phyloP scores from a whole-genome alignment of 2,329 filamentous ascomycete genomes.

The Pseudogymnoascus pannorum region DNA sequence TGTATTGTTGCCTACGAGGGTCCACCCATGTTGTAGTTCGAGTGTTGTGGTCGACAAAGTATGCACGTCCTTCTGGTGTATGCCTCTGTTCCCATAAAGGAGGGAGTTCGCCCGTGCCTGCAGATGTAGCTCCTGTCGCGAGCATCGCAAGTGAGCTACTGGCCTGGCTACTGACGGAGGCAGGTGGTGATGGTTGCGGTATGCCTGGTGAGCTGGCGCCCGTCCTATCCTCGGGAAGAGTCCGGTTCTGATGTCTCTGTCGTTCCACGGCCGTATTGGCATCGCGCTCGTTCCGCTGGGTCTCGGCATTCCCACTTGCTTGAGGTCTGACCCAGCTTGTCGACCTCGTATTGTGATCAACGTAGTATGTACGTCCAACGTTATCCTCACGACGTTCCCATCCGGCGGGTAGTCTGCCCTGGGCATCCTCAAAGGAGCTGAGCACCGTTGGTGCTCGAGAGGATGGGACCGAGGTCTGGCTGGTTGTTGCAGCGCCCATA shows the following conservation, averaged over 20 bases:
- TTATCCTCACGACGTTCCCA: constrained; percentile 98
- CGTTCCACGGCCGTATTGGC: constrained; percentile 90
- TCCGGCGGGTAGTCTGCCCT: constrained; percentile 82
- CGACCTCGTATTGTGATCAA: constrained; percentile 93
- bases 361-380: constrained; percentile 90
- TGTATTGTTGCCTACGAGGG: constrained; percentile 93
- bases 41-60: constrained; percentile 98
- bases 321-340: constrained; percentile 94
- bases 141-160: constrained; percentile 70
- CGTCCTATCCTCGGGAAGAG: constrained; percentile 89
- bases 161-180: constrained; percentile 22
- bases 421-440: constrained; percentile 93
- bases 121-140: constrained; percentile 89
- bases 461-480: constrained; percentile 14
- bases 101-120: constrained; percentile 88
- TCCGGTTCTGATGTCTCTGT: constrained; percentile 88
- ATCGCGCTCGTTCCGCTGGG: constrained; percentile 73
- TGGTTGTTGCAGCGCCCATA: constrained; percentile 20
- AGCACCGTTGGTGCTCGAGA: constrained; percentile 44
- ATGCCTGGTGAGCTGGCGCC: constrained; percentile 85
- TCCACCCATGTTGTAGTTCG: constrained; percentile 98
- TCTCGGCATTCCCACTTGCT: constrained; percentile 65
- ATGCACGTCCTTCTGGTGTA: constrained; percentile 88
- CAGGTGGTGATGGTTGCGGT: constrained; percentile 37
- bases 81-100: constrained; percentile 94